phyloP scores from a whole-genome alignment of 163 green algal genomes.

The Prototheca wickerhamii region DNA sequence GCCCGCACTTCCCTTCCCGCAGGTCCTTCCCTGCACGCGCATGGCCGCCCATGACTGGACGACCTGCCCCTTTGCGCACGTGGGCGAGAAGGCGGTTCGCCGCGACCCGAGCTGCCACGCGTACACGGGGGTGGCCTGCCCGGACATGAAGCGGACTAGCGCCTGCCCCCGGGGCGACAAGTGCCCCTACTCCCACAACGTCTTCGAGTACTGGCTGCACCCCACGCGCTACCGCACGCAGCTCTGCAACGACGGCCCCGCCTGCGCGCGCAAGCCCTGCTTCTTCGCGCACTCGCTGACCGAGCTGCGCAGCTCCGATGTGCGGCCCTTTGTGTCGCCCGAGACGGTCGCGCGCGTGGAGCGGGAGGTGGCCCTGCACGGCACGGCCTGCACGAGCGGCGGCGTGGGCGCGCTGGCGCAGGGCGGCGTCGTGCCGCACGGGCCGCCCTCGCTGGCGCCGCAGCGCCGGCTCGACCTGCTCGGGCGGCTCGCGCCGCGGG shows the following conservation, averaged over 20 bases:
- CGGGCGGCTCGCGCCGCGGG: background rate
- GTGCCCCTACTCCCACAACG: conserved; percentile 79
- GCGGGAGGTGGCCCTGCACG: conserved; percentile 24
- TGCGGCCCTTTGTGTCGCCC: conserved; percentile 36
- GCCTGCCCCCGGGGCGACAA: conserved; percentile 61
- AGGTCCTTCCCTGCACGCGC: conserved; percentile 72
- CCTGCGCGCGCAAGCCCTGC: conserved; percentile 62
- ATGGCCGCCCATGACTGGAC: conserved; percentile 76
- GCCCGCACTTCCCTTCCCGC: conserved; percentile 1
- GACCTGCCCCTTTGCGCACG: conserved; percentile 66
- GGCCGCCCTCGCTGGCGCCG: background rate
- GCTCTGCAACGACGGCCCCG: conserved; percentile 66
- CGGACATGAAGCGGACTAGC: conserved; percentile 56
- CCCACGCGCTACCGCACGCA: conserved; percentile 70
- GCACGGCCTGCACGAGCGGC: conserved; percentile 15
- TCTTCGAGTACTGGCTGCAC: conserved; percentile 89
- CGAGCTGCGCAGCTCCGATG: conserved; percentile 43
- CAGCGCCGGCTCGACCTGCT: background rate
- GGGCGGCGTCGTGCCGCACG: background rate
- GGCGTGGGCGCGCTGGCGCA: conserved; percentile 11
- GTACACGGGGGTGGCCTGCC: conserved; percentile 77
- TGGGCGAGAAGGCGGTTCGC: conserved; percentile 61
- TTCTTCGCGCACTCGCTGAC: conserved; percentile 71
- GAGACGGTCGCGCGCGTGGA: conserved; percentile 25
- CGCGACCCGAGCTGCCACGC: conserved; percentile 49